A percentile compares a stretch with the other conserved stretches of the same genome.
phyloP scores from a whole-genome alignment of 2,329 filamentous ascomycete species.

The Didymella keratinophila region DNA sequence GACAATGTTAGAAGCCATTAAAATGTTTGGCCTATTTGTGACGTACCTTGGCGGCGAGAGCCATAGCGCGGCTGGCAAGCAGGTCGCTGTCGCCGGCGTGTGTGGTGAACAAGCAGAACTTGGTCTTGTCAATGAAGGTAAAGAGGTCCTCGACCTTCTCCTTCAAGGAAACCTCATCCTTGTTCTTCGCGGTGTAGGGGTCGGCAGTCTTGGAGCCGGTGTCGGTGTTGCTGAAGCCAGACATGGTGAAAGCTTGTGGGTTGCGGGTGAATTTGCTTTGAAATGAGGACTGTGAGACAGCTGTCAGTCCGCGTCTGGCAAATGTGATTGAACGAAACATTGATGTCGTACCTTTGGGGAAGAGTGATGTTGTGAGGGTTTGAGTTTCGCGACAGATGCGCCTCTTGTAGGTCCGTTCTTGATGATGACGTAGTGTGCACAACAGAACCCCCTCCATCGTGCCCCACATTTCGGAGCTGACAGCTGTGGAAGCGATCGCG shows the following conservation, averaged over 20 bases:
- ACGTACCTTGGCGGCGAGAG: constrained; percentile 76
- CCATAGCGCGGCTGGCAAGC: constrained; percentile 86
- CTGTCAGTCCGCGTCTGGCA: constrained; percentile 29
- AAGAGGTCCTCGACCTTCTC: constrained; percentile 79
- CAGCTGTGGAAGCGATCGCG: constrained; percentile 5
- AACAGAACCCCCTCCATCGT: neutral
- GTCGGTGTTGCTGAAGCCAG: constrained; percentile 51
- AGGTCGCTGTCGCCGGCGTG: constrained; percentile 69
- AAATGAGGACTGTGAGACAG: constrained; percentile 26
- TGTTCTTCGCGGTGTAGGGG: constrained; percentile 81
- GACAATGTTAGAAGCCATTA: constrained; percentile 1
- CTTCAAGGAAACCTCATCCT: constrained; percentile 72
- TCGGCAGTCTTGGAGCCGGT: constrained; percentile 64
- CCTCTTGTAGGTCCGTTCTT: constrained; percentile 8
- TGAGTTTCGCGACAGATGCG: constrained; percentile 3
- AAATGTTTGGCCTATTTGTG: neutral
- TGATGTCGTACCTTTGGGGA: constrained; percentile 22
- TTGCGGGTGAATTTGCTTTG: constrained; percentile 17
- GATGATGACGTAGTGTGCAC: constrained; percentile 8
- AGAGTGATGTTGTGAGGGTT: constrained; percentile 7
- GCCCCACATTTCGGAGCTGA: constrained; percentile 11
- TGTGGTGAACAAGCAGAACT: constrained; percentile 92
- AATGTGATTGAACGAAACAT: constrained; percentile 20
- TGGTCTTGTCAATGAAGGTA: constrained; percentile 74
- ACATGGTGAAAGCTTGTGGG: constrained; percentile 37